Conservation (phyloP, 1,284 basidiomycete species). For the Ustilago tritici region DNA sequence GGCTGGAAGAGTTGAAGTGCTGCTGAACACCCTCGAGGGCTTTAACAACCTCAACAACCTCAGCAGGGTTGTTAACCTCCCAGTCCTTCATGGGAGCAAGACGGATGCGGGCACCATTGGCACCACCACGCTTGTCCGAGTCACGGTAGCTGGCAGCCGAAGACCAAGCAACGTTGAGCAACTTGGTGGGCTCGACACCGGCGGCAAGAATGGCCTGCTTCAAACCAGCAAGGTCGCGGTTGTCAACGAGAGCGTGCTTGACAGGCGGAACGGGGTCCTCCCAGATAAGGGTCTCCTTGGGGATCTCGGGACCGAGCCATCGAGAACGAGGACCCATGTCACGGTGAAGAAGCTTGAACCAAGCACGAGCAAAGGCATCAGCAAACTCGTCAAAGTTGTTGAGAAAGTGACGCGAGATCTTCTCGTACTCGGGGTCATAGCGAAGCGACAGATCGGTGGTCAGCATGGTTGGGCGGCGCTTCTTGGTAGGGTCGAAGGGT, state of each 20-base stretch:
- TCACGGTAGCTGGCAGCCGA: slow-evolving; percentile 43
- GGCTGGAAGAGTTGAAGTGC: slow-evolving; percentile 45
- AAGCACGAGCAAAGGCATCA: slow-evolving; percentile 42
- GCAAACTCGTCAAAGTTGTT: slow-evolving; percentile 41
- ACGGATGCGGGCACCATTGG: slow-evolving; percentile 45
- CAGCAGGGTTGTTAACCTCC: slow-evolving; percentile 45
- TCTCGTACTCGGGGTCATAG: slow-evolving; percentile 46
- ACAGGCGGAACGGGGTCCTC: slow-evolving; percentile 37
- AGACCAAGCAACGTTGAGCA: slow-evolving; percentile 39
- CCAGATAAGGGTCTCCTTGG: slow-evolving; percentile 45
- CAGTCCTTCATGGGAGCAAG: slow-evolving; percentile 50
- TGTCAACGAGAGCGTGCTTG: slow-evolving; percentile 39
- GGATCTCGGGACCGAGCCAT: slow-evolving; percentile 47
- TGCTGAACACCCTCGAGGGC: slow-evolving; percentile 47
- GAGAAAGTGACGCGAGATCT: slow-evolving; percentile 42
- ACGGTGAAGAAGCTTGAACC: slow-evolving; percentile 54
- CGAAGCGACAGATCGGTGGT: slow-evolving; percentile 43
- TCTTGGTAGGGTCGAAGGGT: slow-evolving; percentile 44
- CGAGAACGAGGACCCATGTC: slow-evolving; percentile 46
- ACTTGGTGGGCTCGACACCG: slow-evolving; percentile 44
- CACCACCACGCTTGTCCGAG: slow-evolving; percentile 47
- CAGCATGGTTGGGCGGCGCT: slow-evolving; percentile 49
- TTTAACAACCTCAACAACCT: slow-evolving; percentile 38
- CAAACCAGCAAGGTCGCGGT: slow-evolving; percentile 42
- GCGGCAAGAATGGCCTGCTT: slow-evolving; percentile 45